Evolutionary conservation across 2,329 filamentous ascomycete genomes (phyloP).

Genomic region (Neofusicoccum ribis): DNA sequence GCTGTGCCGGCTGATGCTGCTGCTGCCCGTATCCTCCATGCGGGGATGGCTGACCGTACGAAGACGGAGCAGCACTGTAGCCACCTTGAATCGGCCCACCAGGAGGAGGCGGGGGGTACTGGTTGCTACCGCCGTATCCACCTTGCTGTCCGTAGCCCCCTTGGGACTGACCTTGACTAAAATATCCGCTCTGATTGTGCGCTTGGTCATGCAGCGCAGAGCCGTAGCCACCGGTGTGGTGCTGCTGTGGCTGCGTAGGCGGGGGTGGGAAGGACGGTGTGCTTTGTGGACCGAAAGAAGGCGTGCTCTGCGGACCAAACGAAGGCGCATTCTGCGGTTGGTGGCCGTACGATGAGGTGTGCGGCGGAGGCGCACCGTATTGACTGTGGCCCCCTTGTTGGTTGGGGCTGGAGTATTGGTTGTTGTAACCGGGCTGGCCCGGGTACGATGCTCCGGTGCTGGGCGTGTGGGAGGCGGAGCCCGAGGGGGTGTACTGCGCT

Average conservation of each 20-base stretch:
- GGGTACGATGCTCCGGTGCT: slow-evolving; percentile 7
- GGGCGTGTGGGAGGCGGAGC: slow-evolving; percentile 16
- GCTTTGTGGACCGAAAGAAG: slow-evolving; percentile 1
- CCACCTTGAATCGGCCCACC: neutral
- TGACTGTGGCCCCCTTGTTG: slow-evolving; percentile 26
- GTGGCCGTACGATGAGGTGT: neutral
- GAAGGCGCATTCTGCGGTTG: slow-evolving; percentile 9
- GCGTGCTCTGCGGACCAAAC: slow-evolving; percentile 10
- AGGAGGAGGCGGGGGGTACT: slow-evolving; percentile 4
- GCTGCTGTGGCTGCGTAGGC: slow-evolving; percentile 8
- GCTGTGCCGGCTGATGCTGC: neutral
- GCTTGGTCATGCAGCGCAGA: neutral
- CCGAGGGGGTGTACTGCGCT: slow-evolving; percentile 49
- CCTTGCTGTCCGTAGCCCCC: slow-evolving; percentile 6
- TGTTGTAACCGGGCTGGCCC: slow-evolving; percentile 15
- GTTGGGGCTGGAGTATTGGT: slow-evolving; percentile 8
- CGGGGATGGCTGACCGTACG: neutral
- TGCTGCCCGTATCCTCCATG: slow-evolving; percentile 7
- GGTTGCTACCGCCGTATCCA: neutral
- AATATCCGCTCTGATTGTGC: slow-evolving; percentile 8
- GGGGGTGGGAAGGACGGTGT: slow-evolving; percentile 13
- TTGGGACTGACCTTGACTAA: neutral
- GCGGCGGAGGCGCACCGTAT: slow-evolving; percentile 23
- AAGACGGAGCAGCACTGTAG: neutral
- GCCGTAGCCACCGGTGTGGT: slow-evolving; percentile 3